Base-by-base conservation (phyloP, 2,329 filamentous ascomycete genomes). In the Amauroascus verrucosus region DNA sequence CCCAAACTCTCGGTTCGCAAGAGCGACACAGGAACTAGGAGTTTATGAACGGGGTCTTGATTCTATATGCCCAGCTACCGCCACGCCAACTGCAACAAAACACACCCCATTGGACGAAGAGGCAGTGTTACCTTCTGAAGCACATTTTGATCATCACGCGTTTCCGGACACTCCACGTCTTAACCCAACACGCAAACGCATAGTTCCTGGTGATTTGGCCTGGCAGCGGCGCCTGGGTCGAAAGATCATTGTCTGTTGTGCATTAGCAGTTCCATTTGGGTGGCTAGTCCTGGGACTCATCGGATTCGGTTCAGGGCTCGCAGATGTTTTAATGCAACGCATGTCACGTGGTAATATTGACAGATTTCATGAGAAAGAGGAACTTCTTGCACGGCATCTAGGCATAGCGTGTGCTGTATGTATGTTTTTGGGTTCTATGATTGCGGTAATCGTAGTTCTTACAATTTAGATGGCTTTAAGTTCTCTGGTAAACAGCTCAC, bases 291-390 rank as follows among this genome's bases (percentile, higher is more conserved):
- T 60, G 8, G 53, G 41, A 2, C 30, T 53, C 14, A 56, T 60
- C 48, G 58, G 53, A 6, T 54, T 57, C 24, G 35, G 50, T 5
- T 49, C 50, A 7, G 40, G 38, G 7, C 5, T 51, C 30, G 40
- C 51, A 8, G 43, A 55, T 33, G 14, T 16, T 14, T n/a, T 60
- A 24, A 57, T 60, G 16, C 41, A 45, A 9, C 55, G 56, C 55
- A 37, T 48, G n/a, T 58, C 58, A 4, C 18, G 38, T 1, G 55
- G 57, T 16, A 41, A 41, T 14, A 54, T 59, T 13, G 37, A 40
- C 2, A 44, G 52, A 41, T 60, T 60, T 51, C 55, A 60, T 30
- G 50, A 53, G 4, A 59, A 56, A 32, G 58, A 60, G 24, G 53
- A 48, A 26, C 37, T 46, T 16, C 45, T 58, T 43, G 58, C 57